Base-by-base conservation (phyloP, 1,139 yeast species). In the Taphrina betulina region DNA sequence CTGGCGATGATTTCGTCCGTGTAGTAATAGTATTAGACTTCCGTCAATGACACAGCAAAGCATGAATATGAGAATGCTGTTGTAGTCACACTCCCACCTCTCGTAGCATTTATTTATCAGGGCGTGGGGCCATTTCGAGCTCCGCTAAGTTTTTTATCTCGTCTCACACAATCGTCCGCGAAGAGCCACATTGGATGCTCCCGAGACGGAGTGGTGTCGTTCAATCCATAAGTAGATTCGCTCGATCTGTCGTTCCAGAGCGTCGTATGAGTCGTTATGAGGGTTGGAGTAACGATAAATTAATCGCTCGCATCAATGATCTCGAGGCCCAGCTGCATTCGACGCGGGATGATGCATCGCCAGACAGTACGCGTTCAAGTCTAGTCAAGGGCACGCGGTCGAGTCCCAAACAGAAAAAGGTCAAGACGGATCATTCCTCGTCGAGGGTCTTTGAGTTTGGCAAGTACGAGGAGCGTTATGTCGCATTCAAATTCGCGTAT, bases 401-500 rank as follows among this genome's bases (percentile, higher is more conserved):
- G 31, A 28, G 31, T 12, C 48, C 48, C 24, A 43, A 43, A n/a
- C 38, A 31, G 19, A 43, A 43, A 31, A 43, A 31, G 38, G 16
- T 41, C 33, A 41, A 41, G 22, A 23, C 20, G 28, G 10, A 10
- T 5, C 8, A 22, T 2, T 5, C 24, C 19, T 12, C 17, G 19
- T 26, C 23, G 23, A 19, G 38, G 20, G 12, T 16, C 12, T 43
- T 90, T 67, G 95, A 87, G 64, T 87, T 86, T 65, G 72, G 81
- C 19, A 82, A 80, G 61, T 81, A 80, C 65, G 65, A 75, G n/a
- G 80, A 81, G 3, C 72, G 97, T 54, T 80, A 80, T 62, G 77
- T 92, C 19, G 97, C 95, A 0, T 67, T 92, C 33, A 74, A 79
- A 62, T 92, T 92, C 72, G 85, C 96, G 0, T 92, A 92, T 68